These are phyloP conservation scores for Trifolium pratense DNA, from an alignment of 306 rosid species.

Conservation along the genomic window DNA sequence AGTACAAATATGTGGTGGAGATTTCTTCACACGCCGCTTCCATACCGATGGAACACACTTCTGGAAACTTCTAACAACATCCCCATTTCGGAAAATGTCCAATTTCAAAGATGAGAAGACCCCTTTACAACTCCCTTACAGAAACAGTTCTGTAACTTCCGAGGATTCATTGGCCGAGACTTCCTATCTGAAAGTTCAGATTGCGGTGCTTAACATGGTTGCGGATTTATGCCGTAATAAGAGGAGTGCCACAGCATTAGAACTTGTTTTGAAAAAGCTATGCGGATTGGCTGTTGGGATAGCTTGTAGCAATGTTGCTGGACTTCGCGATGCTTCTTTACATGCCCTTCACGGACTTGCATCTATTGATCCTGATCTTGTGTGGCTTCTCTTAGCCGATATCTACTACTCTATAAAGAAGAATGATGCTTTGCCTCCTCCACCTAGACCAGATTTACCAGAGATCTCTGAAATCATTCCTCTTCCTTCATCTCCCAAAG, in stretches of 20 bases:
- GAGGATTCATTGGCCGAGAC: slow-evolving; percentile 75
- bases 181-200: slow-evolving; percentile 84
- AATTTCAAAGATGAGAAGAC: slow-evolving; percentile 57
- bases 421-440: slow-evolving; percentile 51
- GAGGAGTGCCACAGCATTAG: slow-evolving; percentile 71
- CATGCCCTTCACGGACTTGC: slow-evolving; percentile 87
- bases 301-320: slow-evolving; percentile 81
- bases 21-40: slow-evolving; percentile 90
- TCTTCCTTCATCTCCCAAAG: slow-evolving; percentile 59
- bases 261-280: slow-evolving; percentile 75
- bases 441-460: slow-evolving; percentile 63
- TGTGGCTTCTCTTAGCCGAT: slow-evolving; percentile 95
- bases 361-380: slow-evolving; percentile 81
- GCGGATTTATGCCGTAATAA: slow-evolving; percentile 69
- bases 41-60: slow-evolving; percentile 73
- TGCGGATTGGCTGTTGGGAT: slow-evolving; percentile 78
- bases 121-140: slow-evolving; percentile 78
- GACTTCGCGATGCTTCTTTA: slow-evolving; percentile 74
- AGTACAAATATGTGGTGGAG: slow-evolving; percentile 78
- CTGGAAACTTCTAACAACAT: slow-evolving; percentile 76
- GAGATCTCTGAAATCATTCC: slow-evolving; percentile 64
- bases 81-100: slow-evolving; percentile 65
- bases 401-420: slow-evolving; percentile 67
- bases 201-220: slow-evolving; percentile 80
- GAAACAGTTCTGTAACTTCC: slow-evolving; percentile 55